Conservation (phyloP, 164 flowering plant genomes). For the Paratinospora sagittata region DNA sequence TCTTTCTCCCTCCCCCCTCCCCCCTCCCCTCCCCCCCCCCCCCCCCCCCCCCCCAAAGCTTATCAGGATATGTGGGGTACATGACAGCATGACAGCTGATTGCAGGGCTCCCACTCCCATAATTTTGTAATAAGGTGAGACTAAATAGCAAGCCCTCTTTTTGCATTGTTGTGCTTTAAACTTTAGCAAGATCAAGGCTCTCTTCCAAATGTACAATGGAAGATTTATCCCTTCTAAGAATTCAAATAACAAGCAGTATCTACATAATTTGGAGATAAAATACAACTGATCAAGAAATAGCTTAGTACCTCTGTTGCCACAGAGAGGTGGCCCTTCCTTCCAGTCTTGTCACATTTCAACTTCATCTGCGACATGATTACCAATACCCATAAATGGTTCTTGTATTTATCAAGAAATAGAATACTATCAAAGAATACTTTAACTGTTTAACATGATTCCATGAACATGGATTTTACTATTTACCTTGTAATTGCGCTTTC, state of each 20-base stretch:
- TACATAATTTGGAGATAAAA: neutral
- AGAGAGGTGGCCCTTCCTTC: constrained; percentile 86
- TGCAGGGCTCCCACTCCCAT: no score
- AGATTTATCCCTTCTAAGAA: neutral
- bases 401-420: neutral
- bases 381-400: neutral
- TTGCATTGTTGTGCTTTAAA: neutral
- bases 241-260: neutral
- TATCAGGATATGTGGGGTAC: no score
- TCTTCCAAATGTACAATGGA: neutral
- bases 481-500: constrained; percentile 84
- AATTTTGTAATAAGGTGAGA: neutral
- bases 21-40: no score
- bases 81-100: no score
- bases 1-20: no score
- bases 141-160: neutral
- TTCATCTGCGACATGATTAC: constrained; percentile 55
- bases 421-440: neutral
- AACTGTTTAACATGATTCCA: neutral
- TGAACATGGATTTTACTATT: neutral
- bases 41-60: no score
- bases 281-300: neutral
- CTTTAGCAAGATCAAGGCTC: neutral
- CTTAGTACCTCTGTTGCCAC: constrained; percentile 84
- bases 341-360: constrained; percentile 71